Percentiles rank a stretch among this genome's conserved stretches.
phyloP scores from a whole-genome alignment of 495 filamentous ascomycete genomes.

The Xylona heveae region DNA sequence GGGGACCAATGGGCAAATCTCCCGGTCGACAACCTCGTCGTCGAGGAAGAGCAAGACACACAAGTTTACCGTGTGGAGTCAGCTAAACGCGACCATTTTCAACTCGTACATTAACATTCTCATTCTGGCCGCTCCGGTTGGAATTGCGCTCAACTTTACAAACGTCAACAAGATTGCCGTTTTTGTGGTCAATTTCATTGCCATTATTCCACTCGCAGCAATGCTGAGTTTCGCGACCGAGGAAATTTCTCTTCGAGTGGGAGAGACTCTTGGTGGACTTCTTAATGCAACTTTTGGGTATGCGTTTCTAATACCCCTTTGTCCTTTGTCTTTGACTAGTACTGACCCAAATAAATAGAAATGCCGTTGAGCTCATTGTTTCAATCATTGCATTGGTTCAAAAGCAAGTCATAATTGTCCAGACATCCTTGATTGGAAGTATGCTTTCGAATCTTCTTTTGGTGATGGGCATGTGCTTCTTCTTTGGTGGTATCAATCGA shows the following conservation, averaged over 20 bases:
- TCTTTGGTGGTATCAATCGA: slow-evolving; percentile 64
- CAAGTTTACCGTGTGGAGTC: slow-evolving; percentile 43
- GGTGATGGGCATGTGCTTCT: slow-evolving; percentile 87
- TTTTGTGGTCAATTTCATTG: slow-evolving; percentile 79
- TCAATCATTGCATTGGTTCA: slow-evolving; percentile 61
- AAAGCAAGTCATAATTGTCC: slow-evolving; percentile 62
- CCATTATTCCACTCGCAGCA: slow-evolving; percentile 38
- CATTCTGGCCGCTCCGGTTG: slow-evolving; percentile 55
- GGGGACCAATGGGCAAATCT: no score
- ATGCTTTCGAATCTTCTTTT: slow-evolving; percentile 84
- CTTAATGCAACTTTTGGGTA: slow-evolving; percentile 81
- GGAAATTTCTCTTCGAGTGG: slow-evolving; percentile 23
- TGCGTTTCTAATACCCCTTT: slow-evolving; percentile 6
- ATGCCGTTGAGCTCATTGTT: slow-evolving; percentile 84
- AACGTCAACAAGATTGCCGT: slow-evolving; percentile 13
- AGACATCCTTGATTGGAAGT: slow-evolving; percentile 77
- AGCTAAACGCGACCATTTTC: slow-evolving; percentile 48
- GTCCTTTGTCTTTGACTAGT: slow-evolving; percentile 5
- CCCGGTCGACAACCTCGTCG: no score
- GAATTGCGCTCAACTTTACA: slow-evolving; percentile 50
- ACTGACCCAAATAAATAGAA: slow-evolving; percentile 23
- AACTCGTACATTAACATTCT: slow-evolving; percentile 73
- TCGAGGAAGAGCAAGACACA: slow-evolving; percentile 23
- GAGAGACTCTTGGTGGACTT: slow-evolving; percentile 70
- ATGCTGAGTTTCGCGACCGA: slow-evolving; percentile 21